Base-by-base conservation (phyloP, 2,329 filamentous ascomycete genomes). In the Neonectria faginata region DNA sequence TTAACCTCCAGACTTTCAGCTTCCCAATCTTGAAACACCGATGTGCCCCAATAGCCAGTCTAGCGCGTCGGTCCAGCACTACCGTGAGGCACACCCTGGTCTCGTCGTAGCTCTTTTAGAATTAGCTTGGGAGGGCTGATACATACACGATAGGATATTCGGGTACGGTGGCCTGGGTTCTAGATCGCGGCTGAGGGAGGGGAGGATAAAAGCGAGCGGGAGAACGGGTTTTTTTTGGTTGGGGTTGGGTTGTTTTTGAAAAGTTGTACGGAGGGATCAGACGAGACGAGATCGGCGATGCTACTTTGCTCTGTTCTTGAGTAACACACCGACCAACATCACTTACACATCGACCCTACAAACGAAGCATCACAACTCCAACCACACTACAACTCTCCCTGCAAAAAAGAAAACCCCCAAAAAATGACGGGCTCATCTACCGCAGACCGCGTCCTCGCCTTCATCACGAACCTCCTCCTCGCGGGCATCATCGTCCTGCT, bases 401-500 rank as follows among this genome's bases (percentile, higher is more conserved):
- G 5, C 33, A 16, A 36, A 20, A 20, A 20, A 20, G 20, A 53
- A 47, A 9, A 63, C 59, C 42, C 3, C 36, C 33, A 36, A 42
- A 42, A 42, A 42, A 39, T 31, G 48, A 36, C 52, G 10, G 50
- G 48, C 14, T 20, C 41, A 12, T 52, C 54, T 25, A 31, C 53
- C 11, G 14, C 47, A n/a, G 52, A 60, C 42, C 53, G 61, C 27
- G 10, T 56, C 53, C 47, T 61, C 41, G 48, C 42, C 36, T 33
- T 61, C n/a, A 39, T 65, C 48, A 45, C 45, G 16, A 45, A 51
- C 27, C 42, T 66, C 39, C 33, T 65, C 50, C 66, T 57, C 20
- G 20, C 52, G 11, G 61, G 64, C 29, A 55, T 67, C 31, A 33
- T 65, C 39, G 64, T 65, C 39, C 31, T 67, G 6, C 31, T 68